A percentile compares a stretch with the other conserved stretches of the same genome.
These are phyloP conservation scores for Salix exigua DNA, from an alignment of 345 rosid species.

Conservation along the genomic window DNA sequence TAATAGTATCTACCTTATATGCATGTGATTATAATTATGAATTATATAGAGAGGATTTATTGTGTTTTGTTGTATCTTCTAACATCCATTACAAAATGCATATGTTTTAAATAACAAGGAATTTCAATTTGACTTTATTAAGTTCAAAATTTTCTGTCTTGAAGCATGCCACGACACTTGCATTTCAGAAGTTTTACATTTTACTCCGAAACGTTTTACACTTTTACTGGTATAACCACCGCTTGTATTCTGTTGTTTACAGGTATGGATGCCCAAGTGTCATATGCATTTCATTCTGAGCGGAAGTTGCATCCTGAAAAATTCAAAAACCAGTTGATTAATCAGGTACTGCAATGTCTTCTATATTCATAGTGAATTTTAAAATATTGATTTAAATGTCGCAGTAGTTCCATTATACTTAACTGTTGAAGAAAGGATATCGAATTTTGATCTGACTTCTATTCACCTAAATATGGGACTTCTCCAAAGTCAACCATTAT, in stretches of 20 bases:
- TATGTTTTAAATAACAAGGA: background rate
- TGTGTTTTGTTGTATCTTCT: background rate
- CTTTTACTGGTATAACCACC: background rate
- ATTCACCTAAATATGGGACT: no score
- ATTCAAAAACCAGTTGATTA: constrained; percentile 54
- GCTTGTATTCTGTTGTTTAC: constrained; percentile 13
- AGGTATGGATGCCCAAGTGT: constrained; percentile 98
- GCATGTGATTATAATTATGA: no score
- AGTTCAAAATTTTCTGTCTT: background rate
- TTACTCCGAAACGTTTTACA: background rate
- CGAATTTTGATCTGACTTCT: no score
- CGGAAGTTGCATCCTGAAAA: constrained; percentile 65
- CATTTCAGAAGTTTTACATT: background rate
- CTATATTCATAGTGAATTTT: no score
- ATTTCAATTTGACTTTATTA: background rate
- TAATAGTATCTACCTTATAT: no score
- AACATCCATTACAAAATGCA: background rate
- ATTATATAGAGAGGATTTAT: no score
- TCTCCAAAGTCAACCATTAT: background rate
- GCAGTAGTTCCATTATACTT: no score
- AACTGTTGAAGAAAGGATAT: no score
- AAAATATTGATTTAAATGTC: no score
- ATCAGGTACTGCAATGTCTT: constrained; percentile 57
- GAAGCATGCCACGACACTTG: background rate
- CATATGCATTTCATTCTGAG: constrained; percentile 27